These are phyloP conservation scores for Lasiodiplodia sp. DNA, from an alignment of 2,329 filamentous ascomycete genomes.

Conservation along the genomic window DNA sequence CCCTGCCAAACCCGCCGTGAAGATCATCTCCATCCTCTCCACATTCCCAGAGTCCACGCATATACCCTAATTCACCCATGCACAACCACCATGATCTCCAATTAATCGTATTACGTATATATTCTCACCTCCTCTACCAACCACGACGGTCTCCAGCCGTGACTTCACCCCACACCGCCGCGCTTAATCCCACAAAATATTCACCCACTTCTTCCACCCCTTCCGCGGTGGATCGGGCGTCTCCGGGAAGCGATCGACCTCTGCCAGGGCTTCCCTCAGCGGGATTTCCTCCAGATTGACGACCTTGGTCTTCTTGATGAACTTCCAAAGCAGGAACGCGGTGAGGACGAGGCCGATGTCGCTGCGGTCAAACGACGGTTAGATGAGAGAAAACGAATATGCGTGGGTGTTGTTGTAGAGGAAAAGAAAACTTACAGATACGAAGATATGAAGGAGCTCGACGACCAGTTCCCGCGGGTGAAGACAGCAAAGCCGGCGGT, in stretches of 20 bases:
- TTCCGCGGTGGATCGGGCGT: slow-evolving; percentile 33
- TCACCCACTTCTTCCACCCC: slow-evolving; percentile 33
- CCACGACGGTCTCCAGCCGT: too few relatives aligned
- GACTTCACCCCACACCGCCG: background rate
- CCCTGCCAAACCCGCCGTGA: too few relatives aligned
- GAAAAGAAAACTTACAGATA: slow-evolving; percentile 35
- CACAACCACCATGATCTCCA: too few relatives aligned
- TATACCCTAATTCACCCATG: too few relatives aligned
- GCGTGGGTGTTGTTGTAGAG: too few relatives aligned
- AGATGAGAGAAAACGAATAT: background rate
- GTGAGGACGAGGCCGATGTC: slow-evolving; percentile 23
- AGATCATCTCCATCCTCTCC: too few relatives aligned
- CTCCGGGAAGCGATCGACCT: slow-evolving; percentile 36
- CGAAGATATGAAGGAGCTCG: slow-evolving; percentile 43
- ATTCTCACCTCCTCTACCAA: too few relatives aligned
- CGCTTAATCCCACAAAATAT: slow-evolving; percentile 35
- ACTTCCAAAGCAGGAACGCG: slow-evolving; percentile 21
- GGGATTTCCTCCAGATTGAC: slow-evolving; percentile 35
- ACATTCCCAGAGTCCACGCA: too few relatives aligned
- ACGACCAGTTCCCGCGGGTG: slow-evolving; percentile 37
- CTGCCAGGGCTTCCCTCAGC: slow-evolving; percentile 37
- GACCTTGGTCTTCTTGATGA: slow-evolving; percentile 28
- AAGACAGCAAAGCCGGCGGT: slow-evolving; percentile 40
- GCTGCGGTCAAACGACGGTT: background rate
- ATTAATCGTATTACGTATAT: too few relatives aligned